These are phyloP conservation scores for Rhodamnia argentea DNA, from an alignment of 345 rosid species.

Conservation along the genomic window DNA sequence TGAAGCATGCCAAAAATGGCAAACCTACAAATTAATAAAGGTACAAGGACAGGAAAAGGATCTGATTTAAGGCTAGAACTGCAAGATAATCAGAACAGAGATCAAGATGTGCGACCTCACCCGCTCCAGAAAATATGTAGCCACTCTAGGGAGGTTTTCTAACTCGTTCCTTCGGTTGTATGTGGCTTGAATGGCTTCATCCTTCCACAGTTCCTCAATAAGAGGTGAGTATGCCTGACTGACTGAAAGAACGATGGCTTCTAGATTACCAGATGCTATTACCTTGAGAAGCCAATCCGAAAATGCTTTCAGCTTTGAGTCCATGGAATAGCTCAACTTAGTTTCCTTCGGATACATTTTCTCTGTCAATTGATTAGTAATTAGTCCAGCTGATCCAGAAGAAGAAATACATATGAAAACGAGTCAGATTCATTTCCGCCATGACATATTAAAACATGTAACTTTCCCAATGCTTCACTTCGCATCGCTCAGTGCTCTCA, in stretches of 20 bases:
- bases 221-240: constrained; percentile 52
- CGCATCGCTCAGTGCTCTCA: not conserved
- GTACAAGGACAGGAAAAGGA: not conserved
- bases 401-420: not conserved
- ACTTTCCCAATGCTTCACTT: not conserved
- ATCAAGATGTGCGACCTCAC: constrained; percentile 21
- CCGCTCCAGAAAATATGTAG: constrained; percentile 78
- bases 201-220: constrained; percentile 63
- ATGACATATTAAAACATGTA: not conserved
- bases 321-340: constrained; percentile 31
- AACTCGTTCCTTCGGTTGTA: constrained; percentile 62
- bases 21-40: not conserved
- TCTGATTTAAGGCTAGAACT: not conserved
- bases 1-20: not conserved
- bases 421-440: not conserved
- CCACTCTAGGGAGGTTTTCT: constrained; percentile 54
- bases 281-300: constrained; percentile 65
- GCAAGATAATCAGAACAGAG: not conserved
- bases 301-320: constrained; percentile 45
- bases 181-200: constrained; percentile 71
- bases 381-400: not conserved
- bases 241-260: constrained; percentile 51
- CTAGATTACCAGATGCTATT: constrained; percentile 63
- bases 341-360: constrained; percentile 18
- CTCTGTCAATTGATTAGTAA: constrained; percentile 5